phyloP scores from a whole-genome alignment of 495 filamentous ascomycete genomes.

The Penicillium herquei region DNA sequence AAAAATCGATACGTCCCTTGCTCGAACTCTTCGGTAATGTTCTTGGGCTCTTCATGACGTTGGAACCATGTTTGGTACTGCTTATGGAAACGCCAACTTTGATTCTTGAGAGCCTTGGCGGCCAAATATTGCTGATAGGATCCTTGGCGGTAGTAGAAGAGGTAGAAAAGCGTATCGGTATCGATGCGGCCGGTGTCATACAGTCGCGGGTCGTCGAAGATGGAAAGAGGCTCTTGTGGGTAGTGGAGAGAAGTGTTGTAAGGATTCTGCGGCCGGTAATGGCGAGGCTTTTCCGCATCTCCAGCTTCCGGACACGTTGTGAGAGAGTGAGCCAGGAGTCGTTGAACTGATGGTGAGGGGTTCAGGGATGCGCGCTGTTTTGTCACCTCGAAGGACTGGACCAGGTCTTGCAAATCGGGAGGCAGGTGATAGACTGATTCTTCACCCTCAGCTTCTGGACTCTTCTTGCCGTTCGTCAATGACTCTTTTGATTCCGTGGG shows the following conservation, averaged over 20 bases:
- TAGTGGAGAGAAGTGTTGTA: slow-evolving; percentile 82
- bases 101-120: slow-evolving; percentile 89
- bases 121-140: slow-evolving; percentile 96
- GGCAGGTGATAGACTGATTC: slow-evolving; percentile 97
- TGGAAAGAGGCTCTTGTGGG: slow-evolving; percentile 83
- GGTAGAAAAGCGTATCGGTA: slow-evolving; percentile 95
- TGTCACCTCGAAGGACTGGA: slow-evolving; percentile 85
- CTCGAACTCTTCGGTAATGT: slow-evolving; percentile 96
- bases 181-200: slow-evolving; percentile 78
- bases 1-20: slow-evolving; percentile 99
- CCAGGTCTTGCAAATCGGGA: slow-evolving; percentile 79
- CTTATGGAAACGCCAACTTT: slow-evolving; percentile 99
- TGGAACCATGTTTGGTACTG: slow-evolving; percentile 99
- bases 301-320: slow-evolving; percentile 66
- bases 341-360: slow-evolving; percentile 62
- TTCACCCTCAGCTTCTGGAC: slow-evolving; percentile 37
- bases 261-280: slow-evolving; percentile 77
- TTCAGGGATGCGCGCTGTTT: slow-evolving; percentile 58
- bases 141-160: slow-evolving; percentile 97
- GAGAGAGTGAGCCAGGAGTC: slow-evolving; percentile 70
- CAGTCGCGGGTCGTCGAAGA: slow-evolving; percentile 85
- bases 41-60: slow-evolving; percentile 95
- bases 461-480: slow-evolving; percentile 34
- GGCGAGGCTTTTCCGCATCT: slow-evolving; percentile 78
- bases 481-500: slow-evolving; percentile 20